phyloP scores from a whole-genome alignment of 768 basidiomycete genomes.

The Boletus huronensis region DNA sequence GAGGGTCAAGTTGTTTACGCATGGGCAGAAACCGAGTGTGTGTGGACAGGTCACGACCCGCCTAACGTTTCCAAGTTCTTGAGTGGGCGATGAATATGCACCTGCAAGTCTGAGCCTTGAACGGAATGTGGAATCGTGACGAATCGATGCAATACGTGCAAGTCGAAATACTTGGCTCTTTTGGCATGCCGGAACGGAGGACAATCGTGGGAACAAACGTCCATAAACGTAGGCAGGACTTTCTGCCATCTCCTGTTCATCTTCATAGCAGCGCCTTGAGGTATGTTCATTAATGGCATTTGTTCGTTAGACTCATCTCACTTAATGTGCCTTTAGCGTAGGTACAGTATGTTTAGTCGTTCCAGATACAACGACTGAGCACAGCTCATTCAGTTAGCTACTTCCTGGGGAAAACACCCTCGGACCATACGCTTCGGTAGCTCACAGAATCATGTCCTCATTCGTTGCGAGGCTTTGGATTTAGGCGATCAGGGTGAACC shows the following conservation, averaged over 20 bases:
- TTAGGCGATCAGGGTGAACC: neutral
- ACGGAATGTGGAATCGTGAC: neutral
- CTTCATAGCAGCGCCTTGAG: too few relatives aligned
- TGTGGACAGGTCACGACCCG: neutral
- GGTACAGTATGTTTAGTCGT: neutral
- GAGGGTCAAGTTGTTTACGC: conserved; percentile 88
- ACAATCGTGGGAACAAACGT: neutral
- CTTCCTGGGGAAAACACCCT: neutral
- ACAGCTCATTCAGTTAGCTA: neutral
- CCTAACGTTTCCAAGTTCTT: neutral
- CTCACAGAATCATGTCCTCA: neutral
- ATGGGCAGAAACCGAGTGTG: conserved; percentile 34
- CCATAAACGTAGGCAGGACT: neutral
- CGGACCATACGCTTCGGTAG: neutral
- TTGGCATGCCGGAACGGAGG: neutral
- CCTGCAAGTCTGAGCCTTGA: neutral
- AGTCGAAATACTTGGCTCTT: neutral
- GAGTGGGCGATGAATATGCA: too few relatives aligned
- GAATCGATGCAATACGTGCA: neutral
- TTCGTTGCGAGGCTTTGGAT: neutral
- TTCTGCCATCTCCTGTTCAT: neutral
- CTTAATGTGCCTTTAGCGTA: too few relatives aligned
- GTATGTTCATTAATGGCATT: too few relatives aligned
- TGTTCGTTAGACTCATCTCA: too few relatives aligned
- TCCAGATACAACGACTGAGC: neutral